Conservation (phyloP, 139 green algal species). For the Pseudopediastrum boryanum region DNA sequence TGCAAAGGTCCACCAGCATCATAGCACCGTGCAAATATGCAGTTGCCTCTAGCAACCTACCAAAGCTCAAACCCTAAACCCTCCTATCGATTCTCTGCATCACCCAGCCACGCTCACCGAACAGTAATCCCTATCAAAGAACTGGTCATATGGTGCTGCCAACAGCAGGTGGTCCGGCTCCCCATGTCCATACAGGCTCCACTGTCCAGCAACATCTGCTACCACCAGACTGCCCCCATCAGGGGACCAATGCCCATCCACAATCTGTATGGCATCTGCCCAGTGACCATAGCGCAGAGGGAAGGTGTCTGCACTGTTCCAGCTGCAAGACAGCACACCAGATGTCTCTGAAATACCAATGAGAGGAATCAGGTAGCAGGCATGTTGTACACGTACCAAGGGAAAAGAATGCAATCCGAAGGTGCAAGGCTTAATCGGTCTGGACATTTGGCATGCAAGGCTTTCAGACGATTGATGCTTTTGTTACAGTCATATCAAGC, state of each 20-base stretch:
- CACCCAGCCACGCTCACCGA: background rate
- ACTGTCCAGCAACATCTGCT: conserved; percentile 75
- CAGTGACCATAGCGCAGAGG: conserved; percentile 40
- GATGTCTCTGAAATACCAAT: too few relatives aligned
- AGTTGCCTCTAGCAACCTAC: too few relatives aligned
- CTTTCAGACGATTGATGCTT: too few relatives aligned
- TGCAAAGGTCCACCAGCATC: too few relatives aligned
- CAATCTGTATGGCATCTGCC: conserved; percentile 63
- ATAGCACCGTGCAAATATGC: too few relatives aligned
- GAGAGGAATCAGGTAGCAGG: too few relatives aligned
- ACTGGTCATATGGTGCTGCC: conserved; percentile 81
- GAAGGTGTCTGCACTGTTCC: background rate
- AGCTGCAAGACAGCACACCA: background rate
- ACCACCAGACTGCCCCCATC: conserved; percentile 50
- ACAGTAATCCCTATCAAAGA: conserved; percentile 70
- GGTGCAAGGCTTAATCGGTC: too few relatives aligned
- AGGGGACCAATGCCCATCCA: conserved; percentile 71
- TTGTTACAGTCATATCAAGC: too few relatives aligned
- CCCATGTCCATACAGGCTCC: conserved; percentile 61
- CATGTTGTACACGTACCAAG: too few relatives aligned
- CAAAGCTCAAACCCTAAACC: too few relatives aligned
- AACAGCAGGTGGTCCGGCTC: conserved; percentile 24
- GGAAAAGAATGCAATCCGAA: too few relatives aligned
- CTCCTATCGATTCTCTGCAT: background rate
- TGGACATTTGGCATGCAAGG: too few relatives aligned